Conservation (phyloP, 2,329 filamentous ascomycete genomes). For the Pestalotiopsis sp. region DNA sequence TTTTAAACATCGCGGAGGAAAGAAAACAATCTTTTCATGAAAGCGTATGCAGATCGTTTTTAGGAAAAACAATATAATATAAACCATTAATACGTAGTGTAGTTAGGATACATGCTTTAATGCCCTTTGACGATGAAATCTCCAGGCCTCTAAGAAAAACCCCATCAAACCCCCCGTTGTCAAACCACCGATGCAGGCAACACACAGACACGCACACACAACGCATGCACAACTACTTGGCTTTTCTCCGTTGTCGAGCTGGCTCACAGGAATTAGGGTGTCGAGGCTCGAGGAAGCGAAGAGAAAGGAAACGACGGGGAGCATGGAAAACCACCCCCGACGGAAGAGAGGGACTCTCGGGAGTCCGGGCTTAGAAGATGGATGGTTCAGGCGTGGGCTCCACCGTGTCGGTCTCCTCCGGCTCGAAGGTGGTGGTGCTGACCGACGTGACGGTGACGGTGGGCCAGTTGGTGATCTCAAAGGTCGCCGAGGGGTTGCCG, state of each 20-base stretch:
- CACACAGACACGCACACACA: background rate
- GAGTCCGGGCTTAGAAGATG: background rate
- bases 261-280: too few relatives aligned
- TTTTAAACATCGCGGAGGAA: too few relatives aligned
- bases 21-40: too few relatives aligned
- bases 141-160: background rate
- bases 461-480: background rate
- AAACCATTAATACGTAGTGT: conserved; percentile 1
- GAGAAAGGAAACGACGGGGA: background rate
- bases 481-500: background rate
- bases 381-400: background rate
- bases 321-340: background rate
- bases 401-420: background rate
- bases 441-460: background rate
- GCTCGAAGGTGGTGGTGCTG: background rate
- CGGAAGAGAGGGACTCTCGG: background rate
- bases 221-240: background rate
- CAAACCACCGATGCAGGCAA: background rate
- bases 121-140: background rate
- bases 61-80: background rate
- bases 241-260: too few relatives aligned
- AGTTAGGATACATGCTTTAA: background rate
- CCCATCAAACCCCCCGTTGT: background rate
- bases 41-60: background rate
- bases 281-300: background rate